Conservation (phyloP, 306 rosid genomes). For the Vigna radiata region DNA sequence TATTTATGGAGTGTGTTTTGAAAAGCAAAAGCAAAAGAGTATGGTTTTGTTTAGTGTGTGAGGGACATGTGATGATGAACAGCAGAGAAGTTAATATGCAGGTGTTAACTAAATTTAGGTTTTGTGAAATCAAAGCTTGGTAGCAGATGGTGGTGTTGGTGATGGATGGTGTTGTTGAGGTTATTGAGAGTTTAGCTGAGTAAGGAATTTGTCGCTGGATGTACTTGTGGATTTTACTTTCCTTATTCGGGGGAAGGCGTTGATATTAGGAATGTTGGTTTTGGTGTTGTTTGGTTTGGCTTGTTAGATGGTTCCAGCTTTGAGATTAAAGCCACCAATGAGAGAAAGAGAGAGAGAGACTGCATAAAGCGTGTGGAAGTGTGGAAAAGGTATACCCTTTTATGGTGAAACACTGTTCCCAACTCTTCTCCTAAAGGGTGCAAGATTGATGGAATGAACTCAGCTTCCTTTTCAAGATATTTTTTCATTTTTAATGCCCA, state of each 20-base stretch:
- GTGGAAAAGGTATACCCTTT: slow-evolving; percentile 36
- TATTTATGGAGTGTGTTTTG: slow-evolving; percentile 44
- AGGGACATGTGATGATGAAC: slow-evolving; percentile 24
- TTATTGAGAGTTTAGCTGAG: neutral
- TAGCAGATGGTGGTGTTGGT: slow-evolving; percentile 46
- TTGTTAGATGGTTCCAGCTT: slow-evolving; percentile 14
- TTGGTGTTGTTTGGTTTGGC: slow-evolving; percentile 30
- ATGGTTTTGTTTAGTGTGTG: slow-evolving; percentile 37
- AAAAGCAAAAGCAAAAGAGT: slow-evolving; percentile 30
- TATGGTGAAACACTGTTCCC: slow-evolving; percentile 36
- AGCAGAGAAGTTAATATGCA: slow-evolving; percentile 35
- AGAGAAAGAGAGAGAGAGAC: slow-evolving; percentile 2
- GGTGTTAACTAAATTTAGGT: slow-evolving; percentile 59
- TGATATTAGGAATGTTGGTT: slow-evolving; percentile 26
- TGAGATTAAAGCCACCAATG: slow-evolving; percentile 54
- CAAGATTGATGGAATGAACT: neutral
- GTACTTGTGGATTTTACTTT: slow-evolving; percentile 48
- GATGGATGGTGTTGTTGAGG: neutral
- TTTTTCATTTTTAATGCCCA: too few relatives aligned
- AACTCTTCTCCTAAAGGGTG: slow-evolving; percentile 19
- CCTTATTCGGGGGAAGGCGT: slow-evolving; percentile 45
- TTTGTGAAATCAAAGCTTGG: slow-evolving; percentile 7
- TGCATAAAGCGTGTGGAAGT: slow-evolving; percentile 4
- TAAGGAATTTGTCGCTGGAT: neutral
- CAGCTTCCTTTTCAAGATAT: too few relatives aligned